phyloP scores from a whole-genome alignment of 1,139 yeast genomes.

The Debaryomyces nepalensis region DNA sequence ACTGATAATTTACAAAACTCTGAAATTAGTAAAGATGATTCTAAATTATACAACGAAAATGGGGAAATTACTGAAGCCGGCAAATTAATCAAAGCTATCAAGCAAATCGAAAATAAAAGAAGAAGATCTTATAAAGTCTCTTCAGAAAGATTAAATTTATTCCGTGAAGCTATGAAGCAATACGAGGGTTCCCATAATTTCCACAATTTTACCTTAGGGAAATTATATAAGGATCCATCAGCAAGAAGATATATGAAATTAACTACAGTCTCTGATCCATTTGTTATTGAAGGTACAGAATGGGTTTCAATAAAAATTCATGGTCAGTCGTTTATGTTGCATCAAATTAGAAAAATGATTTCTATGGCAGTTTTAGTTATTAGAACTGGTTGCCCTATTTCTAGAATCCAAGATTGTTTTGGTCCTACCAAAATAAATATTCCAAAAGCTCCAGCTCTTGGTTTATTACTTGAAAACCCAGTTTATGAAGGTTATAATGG shows the following conservation, averaged over 20 bases:
- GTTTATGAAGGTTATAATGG: slow-evolving; percentile 86
- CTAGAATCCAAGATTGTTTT: slow-evolving; percentile 79
- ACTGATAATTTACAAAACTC: slow-evolving; percentile 29
- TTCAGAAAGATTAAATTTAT: slow-evolving; percentile 57
- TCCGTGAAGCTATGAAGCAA: slow-evolving; percentile 70
- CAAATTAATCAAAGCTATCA: slow-evolving; percentile 58
- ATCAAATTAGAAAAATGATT: slow-evolving; percentile 97
- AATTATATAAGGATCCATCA: slow-evolving; percentile 83
- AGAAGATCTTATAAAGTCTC: slow-evolving; percentile 75
- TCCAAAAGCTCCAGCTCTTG: slow-evolving; percentile 98
- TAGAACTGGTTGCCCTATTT: slow-evolving; percentile 82
- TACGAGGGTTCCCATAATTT: slow-evolving; percentile 92
- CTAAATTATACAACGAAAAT: slow-evolving; percentile 31
- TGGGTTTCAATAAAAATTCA: slow-evolving; percentile 97
- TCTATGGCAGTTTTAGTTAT: slow-evolving; percentile 90
- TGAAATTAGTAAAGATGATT: slow-evolving; percentile 23
- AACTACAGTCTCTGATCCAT: slow-evolving; percentile 85
- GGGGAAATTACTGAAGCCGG: slow-evolving; percentile 47
- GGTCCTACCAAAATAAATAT: slow-evolving; percentile 76
- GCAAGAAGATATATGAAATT: slow-evolving; percentile 81
- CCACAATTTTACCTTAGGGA: slow-evolving; percentile 93
- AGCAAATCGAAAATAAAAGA: slow-evolving; percentile 65
- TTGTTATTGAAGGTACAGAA: slow-evolving; percentile 89
- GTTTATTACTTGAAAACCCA: slow-evolving; percentile 86
- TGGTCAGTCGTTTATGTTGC: slow-evolving; percentile 98